These are phyloP conservation scores for Phytopythium montanum DNA, from an alignment of 352 stramenopile genomes.

Conservation along the genomic window DNA sequence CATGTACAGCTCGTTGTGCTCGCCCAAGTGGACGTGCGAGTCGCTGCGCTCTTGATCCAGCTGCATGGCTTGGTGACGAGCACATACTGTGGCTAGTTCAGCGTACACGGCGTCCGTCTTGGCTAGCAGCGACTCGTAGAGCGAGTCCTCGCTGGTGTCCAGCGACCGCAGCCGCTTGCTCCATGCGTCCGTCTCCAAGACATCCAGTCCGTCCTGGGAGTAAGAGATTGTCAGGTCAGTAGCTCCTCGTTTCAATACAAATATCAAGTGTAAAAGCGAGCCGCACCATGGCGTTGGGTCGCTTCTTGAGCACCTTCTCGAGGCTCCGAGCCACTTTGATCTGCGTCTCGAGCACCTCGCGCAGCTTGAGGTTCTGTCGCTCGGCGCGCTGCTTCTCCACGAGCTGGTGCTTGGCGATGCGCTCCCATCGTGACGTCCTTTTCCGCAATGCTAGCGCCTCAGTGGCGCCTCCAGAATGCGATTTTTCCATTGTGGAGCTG, in stretches of 20 bases:
- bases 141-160: slow-evolving; percentile 11
- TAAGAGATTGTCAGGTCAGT: too few relatives aligned
- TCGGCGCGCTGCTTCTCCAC: slow-evolving; percentile 23
- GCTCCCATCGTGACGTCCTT: slow-evolving; percentile 16
- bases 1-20: slow-evolving; percentile 23
- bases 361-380: slow-evolving; percentile 22
- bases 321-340: slow-evolving; percentile 46
- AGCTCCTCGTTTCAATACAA: too few relatives aligned
- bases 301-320: slow-evolving; percentile 40
- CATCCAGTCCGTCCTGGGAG: slow-evolving; percentile 5
- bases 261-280: not conserved
- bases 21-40: slow-evolving; percentile 22
- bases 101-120: slow-evolving; percentile 27
- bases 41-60: slow-evolving; percentile 25
- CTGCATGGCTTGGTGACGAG: slow-evolving; percentile 21
- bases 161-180: slow-evolving; percentile 5
- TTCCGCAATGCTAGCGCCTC: not conserved
- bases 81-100: slow-evolving; percentile 26
- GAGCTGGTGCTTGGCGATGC: slow-evolving; percentile 23
- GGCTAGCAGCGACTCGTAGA: slow-evolving; percentile 21
- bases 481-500: not conserved
- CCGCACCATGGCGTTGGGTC: slow-evolving; percentile 6
- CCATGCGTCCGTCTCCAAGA: not conserved
- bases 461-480: not conserved
- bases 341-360: slow-evolving; percentile 28